phyloP scores from a whole-genome alignment of 345 rosid genomes.

The Sonneratia alba region DNA sequence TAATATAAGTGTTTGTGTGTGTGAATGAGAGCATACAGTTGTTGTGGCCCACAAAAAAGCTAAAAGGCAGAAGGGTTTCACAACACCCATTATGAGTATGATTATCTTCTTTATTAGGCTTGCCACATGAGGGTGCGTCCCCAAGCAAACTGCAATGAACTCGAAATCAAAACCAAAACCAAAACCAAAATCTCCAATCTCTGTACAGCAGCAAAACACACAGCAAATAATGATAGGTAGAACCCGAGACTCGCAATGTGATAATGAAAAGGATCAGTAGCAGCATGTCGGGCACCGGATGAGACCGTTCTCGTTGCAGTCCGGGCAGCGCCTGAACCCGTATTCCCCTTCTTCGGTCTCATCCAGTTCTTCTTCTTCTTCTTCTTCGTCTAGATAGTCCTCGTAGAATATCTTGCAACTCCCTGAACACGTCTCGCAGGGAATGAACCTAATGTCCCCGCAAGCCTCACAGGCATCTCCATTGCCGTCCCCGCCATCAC shows the following conservation, averaged over 20 bases:
- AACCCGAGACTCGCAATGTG: background rate
- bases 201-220: slow-evolving; percentile 26
- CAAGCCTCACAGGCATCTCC: slow-evolving; percentile 55
- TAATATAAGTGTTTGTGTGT: too few species aligned
- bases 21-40: too few species aligned
- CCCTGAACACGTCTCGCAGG: slow-evolving; percentile 6
- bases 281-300: slow-evolving; percentile 71
- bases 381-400: background rate
- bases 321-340: slow-evolving; percentile 75
- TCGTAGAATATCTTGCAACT: slow-evolving; percentile 4
- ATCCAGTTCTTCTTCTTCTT: slow-evolving; percentile 10
- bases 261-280: slow-evolving; percentile 13
- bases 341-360: slow-evolving; percentile 28
- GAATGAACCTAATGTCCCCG: slow-evolving; percentile 15
- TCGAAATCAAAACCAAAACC: background rate
- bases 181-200: slow-evolving; percentile 2
- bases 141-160: background rate
- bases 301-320: slow-evolving; percentile 91
- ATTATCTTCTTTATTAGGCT: background rate
- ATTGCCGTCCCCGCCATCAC: slow-evolving; percentile 5
- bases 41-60: too few species aligned
- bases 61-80: background rate
- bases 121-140: background rate
- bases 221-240: background rate
- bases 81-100: background rate